Percentiles rank a stretch among this genome's conserved stretches.
phyloP scores from a whole-genome alignment of 176 grass and related monocot species.

The Oryza punctata region DNA sequence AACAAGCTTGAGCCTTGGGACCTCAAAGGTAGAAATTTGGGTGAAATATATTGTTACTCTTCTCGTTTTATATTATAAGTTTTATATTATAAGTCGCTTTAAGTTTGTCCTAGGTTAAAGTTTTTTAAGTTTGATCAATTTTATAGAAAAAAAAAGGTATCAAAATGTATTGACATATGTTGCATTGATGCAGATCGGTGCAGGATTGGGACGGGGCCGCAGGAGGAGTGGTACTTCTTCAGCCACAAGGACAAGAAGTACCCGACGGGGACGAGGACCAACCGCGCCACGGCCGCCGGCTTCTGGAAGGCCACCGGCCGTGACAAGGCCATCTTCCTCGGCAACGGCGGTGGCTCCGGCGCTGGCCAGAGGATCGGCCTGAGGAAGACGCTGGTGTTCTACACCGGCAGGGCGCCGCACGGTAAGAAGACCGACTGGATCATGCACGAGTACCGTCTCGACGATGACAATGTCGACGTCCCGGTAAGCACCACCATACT shows the following conservation, averaged over 20 bases:
- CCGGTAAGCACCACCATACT: constrained; percentile 27
- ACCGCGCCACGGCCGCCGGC: constrained; percentile 66
- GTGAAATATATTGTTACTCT: no score
- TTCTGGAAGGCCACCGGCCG: constrained; percentile 82
- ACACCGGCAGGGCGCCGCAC: constrained; percentile 81
- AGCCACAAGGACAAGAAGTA: constrained; percentile 99
- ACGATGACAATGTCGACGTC: constrained; percentile 52
- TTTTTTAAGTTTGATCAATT: no score
- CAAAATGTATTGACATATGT: no score
- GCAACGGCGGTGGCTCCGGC: constrained; percentile 30
- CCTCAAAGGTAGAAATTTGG: constrained; percentile 51
- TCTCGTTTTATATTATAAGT: no score
- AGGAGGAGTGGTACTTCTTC: constrained; percentile 93
- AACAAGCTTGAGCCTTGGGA: constrained; percentile 95
- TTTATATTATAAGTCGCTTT: no score
- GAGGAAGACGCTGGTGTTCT: constrained; percentile 92
- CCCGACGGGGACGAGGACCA: constrained; percentile 77
- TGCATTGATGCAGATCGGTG: constrained; percentile 60
- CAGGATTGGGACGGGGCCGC: constrained; percentile 65
- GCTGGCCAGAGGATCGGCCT: constrained; percentile 56
- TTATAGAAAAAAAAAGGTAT: no score
- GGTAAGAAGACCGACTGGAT: constrained; percentile 87
- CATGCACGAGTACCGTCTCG: constrained; percentile 97
- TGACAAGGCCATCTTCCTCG: constrained; percentile 70
- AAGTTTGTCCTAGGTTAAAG: no score